A percentile compares a stretch with the other conserved stretches of the same genome.
Evolutionary conservation across 306 rosid species (phyloP).

Genomic region (Malus sylvestris): DNA sequence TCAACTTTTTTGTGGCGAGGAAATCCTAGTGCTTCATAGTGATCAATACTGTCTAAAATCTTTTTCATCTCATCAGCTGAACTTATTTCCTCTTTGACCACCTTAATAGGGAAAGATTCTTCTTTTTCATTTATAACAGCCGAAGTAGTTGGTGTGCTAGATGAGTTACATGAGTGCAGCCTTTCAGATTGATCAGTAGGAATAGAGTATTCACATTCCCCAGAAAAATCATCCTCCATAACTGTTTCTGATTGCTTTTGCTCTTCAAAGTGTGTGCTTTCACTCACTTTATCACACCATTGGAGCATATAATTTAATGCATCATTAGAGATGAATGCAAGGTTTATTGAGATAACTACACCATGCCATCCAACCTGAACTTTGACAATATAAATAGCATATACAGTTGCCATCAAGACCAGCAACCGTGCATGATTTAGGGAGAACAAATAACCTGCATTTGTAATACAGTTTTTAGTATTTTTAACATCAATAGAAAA

Average conservation of each 20-base stretch:
- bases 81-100: constrained; percentile 44
- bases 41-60: constrained; percentile 60
- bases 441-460: constrained; percentile 91
- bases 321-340: constrained; percentile 81
- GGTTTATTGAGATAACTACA: constrained; percentile 71
- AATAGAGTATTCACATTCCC: constrained; percentile 53
- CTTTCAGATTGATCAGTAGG: constrained; percentile 65
- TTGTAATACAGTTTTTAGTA: constrained; percentile 12
- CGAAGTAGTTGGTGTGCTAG: constrained; percentile 49
- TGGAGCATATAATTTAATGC: constrained; percentile 68
- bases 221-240: constrained; percentile 63
- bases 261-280: constrained; percentile 70
- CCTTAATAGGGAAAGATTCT: constrained; percentile 49
- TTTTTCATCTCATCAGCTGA: constrained; percentile 83
- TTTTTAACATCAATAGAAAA: background rate
- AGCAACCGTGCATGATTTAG: constrained; percentile 86
- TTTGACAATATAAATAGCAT: constrained; percentile 80
- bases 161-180: constrained; percentile 66
- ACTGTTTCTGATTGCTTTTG: constrained; percentile 59
- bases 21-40: constrained; percentile 84
- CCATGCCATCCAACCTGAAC: constrained; percentile 91
- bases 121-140: constrained; percentile 40
- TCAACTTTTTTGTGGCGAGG: constrained; percentile 74
- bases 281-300: constrained; percentile 82
- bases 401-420: constrained; percentile 66